Evolutionary conservation across 441 rosid species (phyloP).

Genomic region (Euphorbia celastroides): DNA sequence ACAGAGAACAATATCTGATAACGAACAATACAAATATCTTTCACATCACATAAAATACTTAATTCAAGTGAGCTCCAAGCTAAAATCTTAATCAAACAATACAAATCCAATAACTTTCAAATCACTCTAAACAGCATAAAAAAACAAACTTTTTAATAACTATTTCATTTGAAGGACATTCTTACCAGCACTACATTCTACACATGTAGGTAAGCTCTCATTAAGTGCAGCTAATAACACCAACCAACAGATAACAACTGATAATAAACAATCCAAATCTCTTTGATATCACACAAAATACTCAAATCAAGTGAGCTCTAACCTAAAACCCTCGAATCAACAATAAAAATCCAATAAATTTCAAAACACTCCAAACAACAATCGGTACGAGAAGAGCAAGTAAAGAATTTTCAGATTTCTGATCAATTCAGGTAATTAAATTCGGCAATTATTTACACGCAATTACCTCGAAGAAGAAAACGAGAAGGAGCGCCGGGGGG

Average conservation of each 20-base stretch:
- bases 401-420: not conserved
- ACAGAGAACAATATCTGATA: too few species aligned
- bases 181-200: too few species aligned
- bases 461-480: slow-evolving; percentile 48
- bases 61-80: not conserved
- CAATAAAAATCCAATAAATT: not conserved
- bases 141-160: too few species aligned
- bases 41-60: not conserved
- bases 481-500: slow-evolving; percentile 54
- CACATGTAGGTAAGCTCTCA: not conserved
- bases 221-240: not conserved
- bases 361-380: not conserved
- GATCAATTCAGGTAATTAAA: not conserved
- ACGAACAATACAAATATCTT: too few species aligned
- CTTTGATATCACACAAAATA: not conserved
- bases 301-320: not conserved
- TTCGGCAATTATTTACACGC: not conserved
- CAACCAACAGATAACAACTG: not conserved
- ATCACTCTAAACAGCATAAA: not conserved
- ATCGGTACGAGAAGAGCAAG: not conserved
- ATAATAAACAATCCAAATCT: too few species aligned
- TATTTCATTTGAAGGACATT: too few species aligned
- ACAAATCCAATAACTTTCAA: not conserved
- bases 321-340: not conserved
- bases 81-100: not conserved